Evolutionary conservation across 2,329 filamentous ascomycete genomes (phyloP), one percentile per base, ranked within the genome.

Genomic region (Tolypocladium amazonense): DNA sequence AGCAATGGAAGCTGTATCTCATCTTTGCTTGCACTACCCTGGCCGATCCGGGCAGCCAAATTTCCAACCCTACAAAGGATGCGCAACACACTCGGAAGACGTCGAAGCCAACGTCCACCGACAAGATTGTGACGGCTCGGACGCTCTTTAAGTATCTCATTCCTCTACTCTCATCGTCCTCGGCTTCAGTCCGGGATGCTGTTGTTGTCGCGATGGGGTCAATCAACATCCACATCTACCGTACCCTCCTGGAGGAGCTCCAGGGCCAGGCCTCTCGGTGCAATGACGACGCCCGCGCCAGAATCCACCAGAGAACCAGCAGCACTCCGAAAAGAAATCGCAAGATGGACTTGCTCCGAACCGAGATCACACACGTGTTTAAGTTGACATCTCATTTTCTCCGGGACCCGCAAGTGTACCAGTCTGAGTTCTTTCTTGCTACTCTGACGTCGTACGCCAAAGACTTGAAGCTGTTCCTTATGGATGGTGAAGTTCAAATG

Each of bases 1-100:
- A 97, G 73, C 94, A 99, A 71, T 99, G 93, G 93, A 97, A 97
- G 73, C 79, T 97, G 2, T 97, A 97, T 71, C 81, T 99, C 33
- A 92, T 97, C 59, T 97, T 99, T 76, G 94, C 93, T 12, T 99
- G 95, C 74, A 96, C 93, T 12, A 97, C 94, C 0, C 79, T 99
- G 60, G 92, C 90, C 43, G 94, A 94, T 65, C 84, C 90, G 12
- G 91, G 91, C 12, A 85, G 79, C 59, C 79, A 80, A 27, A 70
- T 68, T 18, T 61, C 65, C 41, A 69, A 59, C 23, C 64, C 70
- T 1, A 64, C 73, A 4, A 83, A 86, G 59, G 78, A 87, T 37
- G 77, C 78, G 2, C 88, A 95, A 64, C 93, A 97, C 72, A 81
- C 85, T 5, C 84, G 93, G 52, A 96, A 95, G 71, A 84, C 83